phyloP scores from a whole-genome alignment of 192 early-diverging fungal genomes.

The Entomortierella beljakovae region DNA sequence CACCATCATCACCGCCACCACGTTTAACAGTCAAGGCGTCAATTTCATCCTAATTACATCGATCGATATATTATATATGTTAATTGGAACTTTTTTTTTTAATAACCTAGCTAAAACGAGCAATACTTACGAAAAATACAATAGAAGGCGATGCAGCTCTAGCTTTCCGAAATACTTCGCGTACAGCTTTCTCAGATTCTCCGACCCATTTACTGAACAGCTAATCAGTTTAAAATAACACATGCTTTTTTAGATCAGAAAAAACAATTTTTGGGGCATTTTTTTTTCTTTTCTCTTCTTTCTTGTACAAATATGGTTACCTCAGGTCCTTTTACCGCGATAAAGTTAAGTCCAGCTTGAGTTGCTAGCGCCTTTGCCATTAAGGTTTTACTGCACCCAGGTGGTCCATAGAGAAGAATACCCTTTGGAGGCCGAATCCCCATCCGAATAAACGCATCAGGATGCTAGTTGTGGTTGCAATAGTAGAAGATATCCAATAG shows the following conservation, averaged over 20 bases:
- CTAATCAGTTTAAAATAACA: conserved; percentile 43
- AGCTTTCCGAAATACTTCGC: conserved; percentile 95
- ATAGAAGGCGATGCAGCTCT: conserved; percentile 94
- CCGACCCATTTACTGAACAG: conserved; percentile 99
- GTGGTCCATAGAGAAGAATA: conserved; percentile 97
- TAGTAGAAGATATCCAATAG: too few species aligned
- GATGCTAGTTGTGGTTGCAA: conserved; percentile 73
- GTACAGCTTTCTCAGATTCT: conserved; percentile 97
- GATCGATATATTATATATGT: too few species aligned
- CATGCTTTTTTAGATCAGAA: not conserved
- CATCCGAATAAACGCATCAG: conserved; percentile 88
- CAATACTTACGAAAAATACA: conserved; percentile 90
- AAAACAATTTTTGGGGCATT: not conserved
- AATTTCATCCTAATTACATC: conserved; percentile 97
- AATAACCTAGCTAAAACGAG: not conserved
- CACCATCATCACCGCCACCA: conserved; percentile 69
- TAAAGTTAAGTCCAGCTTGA: conserved; percentile 95
- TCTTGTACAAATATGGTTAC: too few species aligned
- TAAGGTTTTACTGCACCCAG: conserved; percentile 97
- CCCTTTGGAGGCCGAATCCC: conserved; percentile 97
- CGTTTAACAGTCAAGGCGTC: conserved; percentile 94
- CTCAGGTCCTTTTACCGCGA: conserved; percentile 98
- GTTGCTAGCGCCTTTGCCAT: conserved; percentile 98
- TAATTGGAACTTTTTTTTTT: too few species aligned
- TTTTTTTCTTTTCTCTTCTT: not conserved